A percentile compares a stretch with the other conserved stretches of the same genome.
phyloP scores from a whole-genome alignment of 495 filamentous ascomycete genomes.

The Penicillium verhagenii region DNA sequence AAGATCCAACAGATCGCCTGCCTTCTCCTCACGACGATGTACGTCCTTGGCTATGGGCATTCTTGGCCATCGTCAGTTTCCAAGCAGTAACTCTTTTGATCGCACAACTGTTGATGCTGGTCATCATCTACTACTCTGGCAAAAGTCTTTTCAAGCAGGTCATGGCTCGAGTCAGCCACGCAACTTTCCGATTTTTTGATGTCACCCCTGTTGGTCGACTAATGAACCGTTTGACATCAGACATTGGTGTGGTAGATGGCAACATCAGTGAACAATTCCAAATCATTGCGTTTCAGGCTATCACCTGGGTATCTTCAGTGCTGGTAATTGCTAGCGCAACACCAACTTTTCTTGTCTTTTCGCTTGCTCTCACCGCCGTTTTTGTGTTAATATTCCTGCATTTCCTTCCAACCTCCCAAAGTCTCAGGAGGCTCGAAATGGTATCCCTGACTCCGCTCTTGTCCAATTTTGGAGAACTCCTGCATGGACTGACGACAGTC shows the following conservation, averaged over 20 bases:
- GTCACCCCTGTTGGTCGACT: constrained; percentile 78
- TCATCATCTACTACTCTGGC: constrained; percentile 74
- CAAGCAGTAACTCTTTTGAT: constrained; percentile 56
- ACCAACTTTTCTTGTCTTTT: constrained; percentile 70
- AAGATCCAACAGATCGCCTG: constrained; percentile 51
- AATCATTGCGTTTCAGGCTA: constrained; percentile 58
- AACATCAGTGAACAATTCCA: constrained; percentile 70
- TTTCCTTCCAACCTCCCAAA: constrained; percentile 81
- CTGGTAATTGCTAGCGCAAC: constrained; percentile 73
- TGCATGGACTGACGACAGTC: constrained; percentile 78
- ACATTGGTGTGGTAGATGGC: constrained; percentile 81
- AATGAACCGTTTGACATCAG: constrained; percentile 84
- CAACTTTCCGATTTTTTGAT: constrained; percentile 86
- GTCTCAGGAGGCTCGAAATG: constrained; percentile 77
- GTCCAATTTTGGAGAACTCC: constrained; percentile 79
- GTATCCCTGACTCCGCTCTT: constrained; percentile 78
- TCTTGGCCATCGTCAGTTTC: constrained; percentile 58
- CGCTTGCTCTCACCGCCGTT: constrained; percentile 55
- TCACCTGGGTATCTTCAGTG: constrained; percentile 70
- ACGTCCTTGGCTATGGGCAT: constrained; percentile 68
- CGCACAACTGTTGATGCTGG: constrained; percentile 58
- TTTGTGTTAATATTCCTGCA: constrained; percentile 68
- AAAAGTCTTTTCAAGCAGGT: constrained; percentile 66
- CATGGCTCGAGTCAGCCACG: constrained; percentile 66
- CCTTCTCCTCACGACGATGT: constrained; percentile 68